These are phyloP conservation scores for Trypanosoma theileri DNA, from an alignment of 208 protist genomes.

Conservation along the genomic window DNA sequence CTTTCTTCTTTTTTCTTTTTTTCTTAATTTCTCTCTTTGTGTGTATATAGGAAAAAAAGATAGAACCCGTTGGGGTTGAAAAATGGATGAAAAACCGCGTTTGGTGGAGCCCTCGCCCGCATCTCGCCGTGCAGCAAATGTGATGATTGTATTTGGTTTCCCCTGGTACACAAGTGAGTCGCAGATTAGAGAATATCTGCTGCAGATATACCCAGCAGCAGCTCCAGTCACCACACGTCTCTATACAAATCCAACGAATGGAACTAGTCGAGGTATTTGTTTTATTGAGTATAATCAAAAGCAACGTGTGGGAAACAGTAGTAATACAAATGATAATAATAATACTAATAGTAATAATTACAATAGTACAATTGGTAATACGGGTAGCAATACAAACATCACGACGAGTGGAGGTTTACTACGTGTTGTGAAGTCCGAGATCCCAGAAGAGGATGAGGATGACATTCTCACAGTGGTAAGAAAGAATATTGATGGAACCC, in stretches of 20 bases:
- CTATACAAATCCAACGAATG: constrained; percentile 79
- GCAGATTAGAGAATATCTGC: constrained; percentile 52
- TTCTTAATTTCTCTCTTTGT: not conserved
- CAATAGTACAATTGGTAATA: not conserved
- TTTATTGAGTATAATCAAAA: constrained; percentile 70
- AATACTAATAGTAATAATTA: no score
- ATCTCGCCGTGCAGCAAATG: constrained; percentile 36
- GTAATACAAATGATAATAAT: no score
- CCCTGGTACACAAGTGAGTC: constrained; percentile 75
- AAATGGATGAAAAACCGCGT: constrained; percentile 35
- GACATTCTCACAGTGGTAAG: constrained; percentile 35
- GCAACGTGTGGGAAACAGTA: not conserved
- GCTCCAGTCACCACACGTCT: constrained; percentile 59
- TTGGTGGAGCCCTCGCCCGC: constrained; percentile 31
- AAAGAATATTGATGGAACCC: constrained; percentile 44
- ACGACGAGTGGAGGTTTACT: not conserved
- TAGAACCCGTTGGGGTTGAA: not conserved
- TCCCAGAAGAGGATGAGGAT: constrained; percentile 3
- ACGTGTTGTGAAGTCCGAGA: not conserved
- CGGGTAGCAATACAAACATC: not conserved
- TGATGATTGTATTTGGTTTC: constrained; percentile 71
- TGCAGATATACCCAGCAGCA: constrained; percentile 37
- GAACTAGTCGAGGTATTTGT: constrained; percentile 70
- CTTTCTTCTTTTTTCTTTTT: constrained; percentile 6
- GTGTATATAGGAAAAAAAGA: not conserved